Percentiles rank a stretch among this genome's conserved stretches.
These are phyloP conservation scores for Lobulomyces angularis DNA, from an alignment of 192 early-diverging fungal species.

Conservation along the genomic window DNA sequence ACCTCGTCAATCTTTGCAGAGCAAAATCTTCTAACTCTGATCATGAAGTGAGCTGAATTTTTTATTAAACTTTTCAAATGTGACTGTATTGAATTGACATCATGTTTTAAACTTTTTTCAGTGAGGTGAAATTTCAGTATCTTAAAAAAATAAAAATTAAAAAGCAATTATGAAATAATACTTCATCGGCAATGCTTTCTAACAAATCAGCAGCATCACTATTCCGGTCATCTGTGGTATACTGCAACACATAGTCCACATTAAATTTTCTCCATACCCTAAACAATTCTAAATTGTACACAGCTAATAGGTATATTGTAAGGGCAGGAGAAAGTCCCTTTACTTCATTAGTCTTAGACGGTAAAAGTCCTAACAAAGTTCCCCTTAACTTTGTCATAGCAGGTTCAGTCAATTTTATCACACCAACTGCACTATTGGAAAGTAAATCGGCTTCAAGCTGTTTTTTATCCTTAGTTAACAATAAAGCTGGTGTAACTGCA, in stretches of 20 bases:
- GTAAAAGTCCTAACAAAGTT: constrained; percentile 42
- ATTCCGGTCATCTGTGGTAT: constrained; percentile 74
- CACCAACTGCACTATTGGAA: constrained; percentile 32
- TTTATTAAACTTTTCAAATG: constrained; percentile 35
- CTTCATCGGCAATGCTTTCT: constrained; percentile 62
- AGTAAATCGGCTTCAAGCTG: constrained; percentile 80
- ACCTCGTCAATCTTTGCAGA: constrained; percentile 30
- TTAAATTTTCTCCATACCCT: constrained; percentile 36
- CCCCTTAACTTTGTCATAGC: constrained; percentile 32
- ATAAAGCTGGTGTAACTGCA: constrained; percentile 69
- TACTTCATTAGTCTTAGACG: constrained; percentile 35
- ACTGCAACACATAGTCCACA: constrained; percentile 61
- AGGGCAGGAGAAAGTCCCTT: constrained; percentile 56
- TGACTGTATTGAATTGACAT: constrained; percentile 30
- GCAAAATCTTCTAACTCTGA: constrained; percentile 32
- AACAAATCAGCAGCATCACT: constrained; percentile 61
- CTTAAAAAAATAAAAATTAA: constrained; percentile 6
- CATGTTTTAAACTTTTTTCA: constrained; percentile 29
- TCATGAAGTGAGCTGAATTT: constrained; percentile 49
- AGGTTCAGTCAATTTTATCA: background rate
- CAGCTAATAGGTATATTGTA: constrained; percentile 67
- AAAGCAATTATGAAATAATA: constrained; percentile 2
- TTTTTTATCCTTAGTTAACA: constrained; percentile 53
- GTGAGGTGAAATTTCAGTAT: constrained; percentile 5
- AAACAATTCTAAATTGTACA: constrained; percentile 72